A percentile compares a stretch with the other conserved stretches of the same genome.
Evolutionary conservation across 192 early-diverging fungal genomes (phyloP).

Genomic region (Coemansia biformis): DNA sequence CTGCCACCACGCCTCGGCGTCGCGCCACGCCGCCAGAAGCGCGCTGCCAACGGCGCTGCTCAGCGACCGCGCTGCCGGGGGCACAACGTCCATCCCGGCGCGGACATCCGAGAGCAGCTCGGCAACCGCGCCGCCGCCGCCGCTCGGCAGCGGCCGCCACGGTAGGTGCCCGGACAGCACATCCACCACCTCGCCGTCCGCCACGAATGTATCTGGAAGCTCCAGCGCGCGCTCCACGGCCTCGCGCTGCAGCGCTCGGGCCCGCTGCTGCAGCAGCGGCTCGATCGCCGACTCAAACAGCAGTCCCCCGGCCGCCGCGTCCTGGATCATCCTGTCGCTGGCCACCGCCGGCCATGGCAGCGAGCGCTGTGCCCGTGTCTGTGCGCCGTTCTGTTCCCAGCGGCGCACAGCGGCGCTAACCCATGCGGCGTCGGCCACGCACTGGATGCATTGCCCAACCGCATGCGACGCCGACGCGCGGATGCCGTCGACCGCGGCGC

Average conservation of each 20-base stretch:
- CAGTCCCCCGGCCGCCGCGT: conserved; percentile 1
- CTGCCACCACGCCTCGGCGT: conserved; percentile 41
- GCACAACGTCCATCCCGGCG: conserved; percentile 18
- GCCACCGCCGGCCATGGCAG: conserved; percentile 7
- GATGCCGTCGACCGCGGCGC: neutral
- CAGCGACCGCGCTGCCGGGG: conserved; percentile 9
- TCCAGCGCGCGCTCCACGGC: conserved; percentile 16
- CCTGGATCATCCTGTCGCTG: conserved; percentile 6
- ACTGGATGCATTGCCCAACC: conserved; percentile 3
- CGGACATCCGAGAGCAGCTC: conserved; percentile 9
- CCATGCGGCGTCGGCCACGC: conserved; percentile 19
- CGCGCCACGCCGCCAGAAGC: conserved; percentile 23
- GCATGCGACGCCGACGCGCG: conserved; percentile 5
- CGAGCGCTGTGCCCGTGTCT: conserved; percentile 8
- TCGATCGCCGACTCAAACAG: conserved; percentile 17
- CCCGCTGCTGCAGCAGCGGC: conserved; percentile 25
- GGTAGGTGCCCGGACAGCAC: conserved; percentile 25
- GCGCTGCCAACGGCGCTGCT: conserved; percentile 1
- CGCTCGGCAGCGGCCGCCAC: conserved; percentile 17
- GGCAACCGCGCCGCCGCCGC: neutral
- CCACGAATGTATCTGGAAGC: conserved; percentile 13
- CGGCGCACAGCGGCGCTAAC: conserved; percentile 8
- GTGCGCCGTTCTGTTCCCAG: conserved; percentile 11
- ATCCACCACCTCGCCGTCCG: conserved; percentile 2
- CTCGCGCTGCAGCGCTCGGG: conserved; percentile 8